phyloP scores from a whole-genome alignment of 768 basidiomycete genomes.

The Mycena belliarum region DNA sequence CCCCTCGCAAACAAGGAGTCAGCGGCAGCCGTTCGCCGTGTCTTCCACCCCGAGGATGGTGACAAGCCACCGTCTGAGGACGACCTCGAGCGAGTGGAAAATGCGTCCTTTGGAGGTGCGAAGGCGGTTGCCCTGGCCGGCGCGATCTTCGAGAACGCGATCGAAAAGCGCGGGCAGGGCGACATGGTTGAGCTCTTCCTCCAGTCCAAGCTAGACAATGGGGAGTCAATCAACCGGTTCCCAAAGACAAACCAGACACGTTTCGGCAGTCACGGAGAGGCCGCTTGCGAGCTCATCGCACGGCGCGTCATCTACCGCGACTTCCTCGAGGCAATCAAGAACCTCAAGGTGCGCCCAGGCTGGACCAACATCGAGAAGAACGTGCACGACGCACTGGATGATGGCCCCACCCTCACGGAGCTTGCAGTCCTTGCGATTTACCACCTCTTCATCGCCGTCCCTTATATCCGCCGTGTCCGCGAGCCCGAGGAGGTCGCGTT shows the following conservation, averaged over 20 bases:
- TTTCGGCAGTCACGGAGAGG: background rate
- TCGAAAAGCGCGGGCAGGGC: constrained; percentile 14
- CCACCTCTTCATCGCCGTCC: constrained; percentile 18
- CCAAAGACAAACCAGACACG: background rate
- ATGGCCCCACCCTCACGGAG: constrained; percentile 24
- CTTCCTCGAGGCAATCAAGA: background rate
- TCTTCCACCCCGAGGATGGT: background rate
- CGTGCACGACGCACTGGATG: constrained; percentile 21
- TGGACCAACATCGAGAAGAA: constrained; percentile 12
- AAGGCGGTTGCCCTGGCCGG: constrained; percentile 6
- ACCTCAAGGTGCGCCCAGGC: background rate
- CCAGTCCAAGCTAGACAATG: background rate
- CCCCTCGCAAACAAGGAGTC: background rate
- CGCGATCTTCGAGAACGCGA: constrained; percentile 3
- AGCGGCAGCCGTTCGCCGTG: background rate
- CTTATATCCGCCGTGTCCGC: constrained; percentile 21
- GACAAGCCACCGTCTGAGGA: background rate
- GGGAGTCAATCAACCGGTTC: background rate
- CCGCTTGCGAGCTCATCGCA: background rate
- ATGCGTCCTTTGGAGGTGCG: constrained; percentile 6
- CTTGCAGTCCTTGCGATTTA: constrained; percentile 21
- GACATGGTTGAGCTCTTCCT: background rate
- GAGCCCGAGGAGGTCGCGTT: background rate
- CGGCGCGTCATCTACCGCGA: background rate
- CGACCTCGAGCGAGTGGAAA: background rate